Base-by-base conservation (phyloP, 331 rosid species). In the Spiraea crenata region DNA sequence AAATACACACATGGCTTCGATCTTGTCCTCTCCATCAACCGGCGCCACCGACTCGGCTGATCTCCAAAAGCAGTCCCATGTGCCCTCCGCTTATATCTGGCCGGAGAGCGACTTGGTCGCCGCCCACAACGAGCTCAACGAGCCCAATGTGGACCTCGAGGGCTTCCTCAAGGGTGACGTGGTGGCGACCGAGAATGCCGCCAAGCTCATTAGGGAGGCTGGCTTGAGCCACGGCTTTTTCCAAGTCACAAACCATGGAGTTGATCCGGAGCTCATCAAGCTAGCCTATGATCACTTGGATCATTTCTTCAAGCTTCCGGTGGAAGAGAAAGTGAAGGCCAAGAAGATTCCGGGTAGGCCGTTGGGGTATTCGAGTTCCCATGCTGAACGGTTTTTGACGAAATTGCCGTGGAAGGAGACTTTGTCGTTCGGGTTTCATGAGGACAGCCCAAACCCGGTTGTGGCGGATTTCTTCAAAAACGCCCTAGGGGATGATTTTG, bases 341-440 rank as follows among this genome's bases (percentile, higher is more conserved):
- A 37, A 68, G 16, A 84, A 82, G 58, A 17, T 10, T 1, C 83
- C 85, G 0, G 89, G 87, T 1, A n/a, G 82, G 14, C 73, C 82
- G 58, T 80, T 79, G 71, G 96, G 98, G 0, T 92, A 90, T 63
- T 90, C 96, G 0, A 91, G 96, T 37, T 95, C 93, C 2, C 98
- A 92, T 80, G 88, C 93, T 17, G 82, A 88, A 7, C 84, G 98
- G 2, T 92, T 76, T 75, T 82, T 91, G 0, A 81, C 98, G 7
- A 88, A 82, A 41, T 60, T 92, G 20, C 98, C 98, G 0, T 92
- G 98, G 98, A 92, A 90, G 70, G 98, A 92, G 74, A 90, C 98
- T 5, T 71, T 92, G 51, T 90, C 98, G 69, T 90, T 90, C 45
- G 82, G 80, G 1, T 86, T 79, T 63, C 69, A 61, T 58, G 69